phyloP scores from a whole-genome alignment of 176 grass and related monocot genomes.

The Areca catechu region DNA sequence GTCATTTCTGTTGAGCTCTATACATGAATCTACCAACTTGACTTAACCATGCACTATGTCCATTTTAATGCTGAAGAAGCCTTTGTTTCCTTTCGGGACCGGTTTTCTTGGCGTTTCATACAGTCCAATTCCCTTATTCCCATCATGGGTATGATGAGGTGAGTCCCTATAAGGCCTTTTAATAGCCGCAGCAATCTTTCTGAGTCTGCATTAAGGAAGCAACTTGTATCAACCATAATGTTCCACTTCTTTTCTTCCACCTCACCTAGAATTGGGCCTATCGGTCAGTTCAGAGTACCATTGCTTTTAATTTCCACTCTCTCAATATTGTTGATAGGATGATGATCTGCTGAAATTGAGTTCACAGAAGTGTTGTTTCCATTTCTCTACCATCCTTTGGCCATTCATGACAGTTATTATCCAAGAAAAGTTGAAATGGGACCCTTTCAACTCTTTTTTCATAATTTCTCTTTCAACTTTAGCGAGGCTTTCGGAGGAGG shows the following conservation, averaged over 20 bases:
- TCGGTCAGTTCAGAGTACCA: neutral
- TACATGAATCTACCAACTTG: constrained; percentile 77
- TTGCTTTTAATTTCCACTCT: constrained; percentile 31
- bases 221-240: constrained; percentile 58
- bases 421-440: constrained; percentile 48
- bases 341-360: no score
- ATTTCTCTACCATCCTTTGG: constrained; percentile 14
- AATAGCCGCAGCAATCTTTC: constrained; percentile 54
- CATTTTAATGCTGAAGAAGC: constrained; percentile 62
- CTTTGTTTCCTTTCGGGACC: constrained; percentile 52
- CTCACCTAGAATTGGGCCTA: neutral
- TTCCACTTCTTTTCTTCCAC: constrained; percentile 52
- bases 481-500: constrained; percentile 21
- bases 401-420: constrained; percentile 18
- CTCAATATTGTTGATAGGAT: constrained; percentile 11
- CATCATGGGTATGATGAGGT: constrained; percentile 60
- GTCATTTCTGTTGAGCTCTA: constrained; percentile 61
- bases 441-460: constrained; percentile 51
- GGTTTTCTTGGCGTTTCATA: constrained; percentile 59
- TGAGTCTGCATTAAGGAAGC: constrained; percentile 71
- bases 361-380: neutral
- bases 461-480: constrained; percentile 39
- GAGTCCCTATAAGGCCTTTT: constrained; percentile 76
- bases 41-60: constrained; percentile 74
- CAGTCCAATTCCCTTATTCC: constrained; percentile 81